Percentiles rank a stretch among this genome's conserved stretches.
phyloP scores from a whole-genome alignment of 257 asterid species.

The Sherardia arvensis region DNA sequence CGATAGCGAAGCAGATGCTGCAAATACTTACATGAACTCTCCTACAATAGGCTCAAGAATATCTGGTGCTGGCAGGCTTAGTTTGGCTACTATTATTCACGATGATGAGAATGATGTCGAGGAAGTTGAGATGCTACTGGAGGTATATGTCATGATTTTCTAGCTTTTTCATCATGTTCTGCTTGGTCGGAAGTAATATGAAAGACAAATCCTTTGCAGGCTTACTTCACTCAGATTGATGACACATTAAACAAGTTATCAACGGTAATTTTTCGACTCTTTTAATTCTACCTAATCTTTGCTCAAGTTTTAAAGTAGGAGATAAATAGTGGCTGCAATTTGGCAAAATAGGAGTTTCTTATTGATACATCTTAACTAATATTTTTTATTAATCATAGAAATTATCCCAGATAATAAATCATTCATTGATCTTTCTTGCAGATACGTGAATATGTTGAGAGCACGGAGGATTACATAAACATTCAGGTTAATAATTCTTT shows the following conservation, averaged over 20 bases:
- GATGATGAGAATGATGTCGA: conserved; percentile 1
- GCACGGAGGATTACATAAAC: conserved; percentile 7
- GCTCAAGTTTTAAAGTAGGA: background rate
- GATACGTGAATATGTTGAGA: conserved; percentile 4
- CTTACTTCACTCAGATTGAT: conserved; percentile 5
- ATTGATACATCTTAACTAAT: background rate
- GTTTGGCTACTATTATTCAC: background rate
- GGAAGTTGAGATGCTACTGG: conserved; percentile 6
- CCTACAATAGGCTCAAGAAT: background rate
- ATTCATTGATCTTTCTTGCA: background rate
- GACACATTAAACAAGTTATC: conserved; percentile 5
- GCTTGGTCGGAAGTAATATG: background rate
- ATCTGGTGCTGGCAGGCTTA: background rate
- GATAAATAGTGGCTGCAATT: background rate
- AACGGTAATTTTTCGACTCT: background rate
- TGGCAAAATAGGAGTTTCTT: background rate
- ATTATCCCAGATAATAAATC: background rate
- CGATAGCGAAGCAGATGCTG: background rate
- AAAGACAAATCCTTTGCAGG: background rate
- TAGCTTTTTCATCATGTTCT: background rate
- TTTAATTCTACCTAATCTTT: background rate
- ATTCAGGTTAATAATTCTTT: background rate
- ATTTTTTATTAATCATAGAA: background rate
- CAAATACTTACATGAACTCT: background rate
- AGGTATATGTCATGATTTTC: background rate